These are phyloP conservation scores for Dendrobium catenatum DNA, from an alignment of 106 monocot species.

Conservation along the genomic window DNA sequence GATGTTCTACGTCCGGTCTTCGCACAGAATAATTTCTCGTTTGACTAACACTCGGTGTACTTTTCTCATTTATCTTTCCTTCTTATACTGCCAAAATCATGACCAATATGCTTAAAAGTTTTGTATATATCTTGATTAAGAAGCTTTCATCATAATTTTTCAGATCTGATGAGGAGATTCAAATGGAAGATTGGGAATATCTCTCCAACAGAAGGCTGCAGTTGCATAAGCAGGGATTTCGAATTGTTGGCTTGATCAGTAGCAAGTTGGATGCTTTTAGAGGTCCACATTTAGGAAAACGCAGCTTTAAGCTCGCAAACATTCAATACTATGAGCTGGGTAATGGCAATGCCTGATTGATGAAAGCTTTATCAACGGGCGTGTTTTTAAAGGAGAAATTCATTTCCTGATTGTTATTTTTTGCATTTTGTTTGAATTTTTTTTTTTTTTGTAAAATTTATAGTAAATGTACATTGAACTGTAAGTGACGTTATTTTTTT, in stretches of 20 bases:
- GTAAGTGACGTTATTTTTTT: not conserved
- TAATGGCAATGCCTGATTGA: not conserved
- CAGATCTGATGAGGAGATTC: conserved; percentile 28
- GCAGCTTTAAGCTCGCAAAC: conserved; percentile 32
- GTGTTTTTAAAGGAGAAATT: not conserved
- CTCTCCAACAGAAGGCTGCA: conserved; percentile 20
- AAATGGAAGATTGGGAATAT: conserved; percentile 32
- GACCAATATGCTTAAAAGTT: too few species aligned
- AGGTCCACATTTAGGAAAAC: conserved; percentile 23
- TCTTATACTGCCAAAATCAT: too few species aligned
- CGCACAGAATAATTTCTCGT: too few species aligned
- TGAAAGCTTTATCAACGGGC: not conserved
- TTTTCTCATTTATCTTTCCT: too few species aligned
- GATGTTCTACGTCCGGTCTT: too few species aligned
- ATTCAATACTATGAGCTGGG: not conserved
- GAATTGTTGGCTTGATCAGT: conserved; percentile 32
- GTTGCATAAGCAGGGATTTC: conserved; percentile 16
- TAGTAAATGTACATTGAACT: not conserved
- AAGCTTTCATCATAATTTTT: not conserved
- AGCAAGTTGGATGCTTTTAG: conserved; percentile 28
- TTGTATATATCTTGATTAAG: too few species aligned
- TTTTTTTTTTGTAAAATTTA: too few species aligned
- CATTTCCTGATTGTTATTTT: not conserved
- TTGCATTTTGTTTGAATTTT: not conserved
- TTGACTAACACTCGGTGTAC: too few species aligned